Percentiles rank a stretch among this genome's conserved stretches.
phyloP scores from a whole-genome alignment of 139 green algal genomes.

The Volvox reticuliferus region DNA sequence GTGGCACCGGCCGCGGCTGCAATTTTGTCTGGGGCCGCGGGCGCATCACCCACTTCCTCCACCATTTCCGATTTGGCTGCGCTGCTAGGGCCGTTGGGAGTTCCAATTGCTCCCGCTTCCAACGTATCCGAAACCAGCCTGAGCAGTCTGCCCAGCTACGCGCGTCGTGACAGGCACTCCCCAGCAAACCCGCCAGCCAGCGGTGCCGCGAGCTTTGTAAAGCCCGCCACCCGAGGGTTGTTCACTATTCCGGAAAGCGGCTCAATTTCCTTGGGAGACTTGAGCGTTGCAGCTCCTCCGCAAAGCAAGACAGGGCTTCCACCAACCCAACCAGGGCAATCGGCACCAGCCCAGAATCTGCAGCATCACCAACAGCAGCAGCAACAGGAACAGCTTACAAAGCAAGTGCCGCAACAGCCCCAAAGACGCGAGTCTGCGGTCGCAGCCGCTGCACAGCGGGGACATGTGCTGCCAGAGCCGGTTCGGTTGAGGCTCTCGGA shows the following conservation, averaged over 20 bases:
- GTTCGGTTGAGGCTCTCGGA: conserved; percentile 25
- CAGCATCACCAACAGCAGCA: too few relatives aligned
- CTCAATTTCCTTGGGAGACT: too few relatives aligned
- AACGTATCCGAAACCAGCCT: background rate
- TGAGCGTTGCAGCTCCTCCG: too few relatives aligned
- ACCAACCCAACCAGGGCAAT: too few relatives aligned
- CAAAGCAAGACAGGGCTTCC: too few relatives aligned
- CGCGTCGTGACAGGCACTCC: too few relatives aligned
- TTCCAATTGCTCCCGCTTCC: background rate
- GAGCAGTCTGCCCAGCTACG: conserved; percentile 8
- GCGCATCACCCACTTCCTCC: background rate
- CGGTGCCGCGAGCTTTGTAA: too few relatives aligned
- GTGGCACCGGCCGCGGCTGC: background rate
- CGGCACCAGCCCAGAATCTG: too few relatives aligned
- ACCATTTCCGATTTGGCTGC: background rate
- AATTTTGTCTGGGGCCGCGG: background rate
- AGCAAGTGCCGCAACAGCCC: too few relatives aligned
- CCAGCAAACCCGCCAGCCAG: background rate
- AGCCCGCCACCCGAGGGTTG: background rate
- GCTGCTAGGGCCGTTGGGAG: background rate
- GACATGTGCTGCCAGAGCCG: background rate
- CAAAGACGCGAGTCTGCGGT: background rate
- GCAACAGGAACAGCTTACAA: too few relatives aligned
- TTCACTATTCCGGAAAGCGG: conserved; percentile 24
- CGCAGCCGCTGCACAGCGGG: background rate